Conservation (phyloP, 495 filamentous ascomycete genomes). For the Hypomontagnella submonticulosa region DNA sequence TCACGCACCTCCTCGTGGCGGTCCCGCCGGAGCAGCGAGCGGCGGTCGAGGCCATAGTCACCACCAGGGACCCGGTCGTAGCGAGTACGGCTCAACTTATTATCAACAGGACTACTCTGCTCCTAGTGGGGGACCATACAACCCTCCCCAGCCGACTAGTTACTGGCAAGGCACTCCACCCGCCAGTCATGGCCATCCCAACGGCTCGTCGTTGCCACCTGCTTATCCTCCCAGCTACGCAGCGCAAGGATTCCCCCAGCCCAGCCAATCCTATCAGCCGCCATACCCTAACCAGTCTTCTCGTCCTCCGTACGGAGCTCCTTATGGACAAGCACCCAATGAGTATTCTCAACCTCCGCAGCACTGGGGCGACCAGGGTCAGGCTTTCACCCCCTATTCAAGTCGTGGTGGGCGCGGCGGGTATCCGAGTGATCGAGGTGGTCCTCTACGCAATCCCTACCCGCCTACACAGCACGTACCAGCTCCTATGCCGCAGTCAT, state of each 20-base stretch:
- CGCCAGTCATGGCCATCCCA: slow-evolving; percentile 48
- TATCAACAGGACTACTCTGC: slow-evolving; percentile 45
- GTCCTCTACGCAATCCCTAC: slow-evolving; percentile 34
- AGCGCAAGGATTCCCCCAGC: slow-evolving; percentile 58
- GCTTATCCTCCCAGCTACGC: slow-evolving; percentile 65
- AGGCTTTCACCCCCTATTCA: slow-evolving; percentile 40
- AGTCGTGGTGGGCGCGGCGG: slow-evolving; percentile 45
- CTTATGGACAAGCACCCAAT: slow-evolving; percentile 45
- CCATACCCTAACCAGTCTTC: slow-evolving; percentile 48
- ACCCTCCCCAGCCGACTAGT: slow-evolving; percentile 46
- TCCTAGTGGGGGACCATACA: slow-evolving; percentile 42
- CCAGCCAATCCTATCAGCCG: slow-evolving; percentile 44
- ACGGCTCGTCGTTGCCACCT: slow-evolving; percentile 53
- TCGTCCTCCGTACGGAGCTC: slow-evolving; percentile 47
- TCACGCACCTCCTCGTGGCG: slow-evolving; percentile 40
- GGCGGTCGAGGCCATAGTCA: slow-evolving; percentile 44
- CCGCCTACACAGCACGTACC: slow-evolving; percentile 42
- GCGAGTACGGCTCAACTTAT: slow-evolving; percentile 38
- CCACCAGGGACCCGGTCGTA: slow-evolving; percentile 42
- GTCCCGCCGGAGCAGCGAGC: slow-evolving; percentile 36
- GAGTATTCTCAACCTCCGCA: slow-evolving; percentile 46
- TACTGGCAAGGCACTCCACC: slow-evolving; percentile 52
- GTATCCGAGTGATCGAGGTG: slow-evolving; percentile 48
- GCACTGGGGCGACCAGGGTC: slow-evolving; percentile 48
- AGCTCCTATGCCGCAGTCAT: slow-evolving; percentile 47